Evolutionary conservation across 1,139 yeast genomes (phyloP), one percentile per base, ranked within the genome.

Genomic region (Entelexis sorbosivorans): DNA sequence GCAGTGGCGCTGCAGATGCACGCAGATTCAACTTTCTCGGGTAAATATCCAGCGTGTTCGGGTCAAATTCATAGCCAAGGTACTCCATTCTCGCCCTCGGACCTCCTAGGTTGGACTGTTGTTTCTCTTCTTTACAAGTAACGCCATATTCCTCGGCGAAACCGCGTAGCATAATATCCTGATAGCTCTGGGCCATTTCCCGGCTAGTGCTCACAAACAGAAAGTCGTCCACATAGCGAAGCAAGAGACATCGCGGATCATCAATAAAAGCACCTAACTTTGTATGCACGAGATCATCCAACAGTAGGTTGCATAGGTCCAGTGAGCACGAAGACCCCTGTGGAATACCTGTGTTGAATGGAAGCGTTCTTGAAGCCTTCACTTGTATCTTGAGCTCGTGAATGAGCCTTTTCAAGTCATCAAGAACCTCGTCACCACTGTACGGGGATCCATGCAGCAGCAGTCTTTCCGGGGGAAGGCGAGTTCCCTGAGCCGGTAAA

Each of bases 311-410:
- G 58, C 95, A 88, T 36, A 91, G 71, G 2, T 80, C 69, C 0
- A 86, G 75, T 58, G 95, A 93, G 16, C 89, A 66, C 1, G 82
- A 79, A 8, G 87, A 78, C 0, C 98, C 98, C 66, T 91, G 98
- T 50, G 84, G 91, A 0, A 91, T 74, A 0, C 98, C 98, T 11
- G 71, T 66, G 38, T 67, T 74, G 53, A 95, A 71, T 26, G 19
- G 28, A 66, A 64, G 56, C 67, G 78, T 3, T 68, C 66, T 2
- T 59, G 59, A 22, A 0, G 63, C 62, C 3, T 66, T 65, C 1
- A 71, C 63, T 34, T 60, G 62, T 0, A 80, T 61, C 0, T 70
- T 63, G 0, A 77, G 70, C 9, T 66, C 59, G 3, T 60, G 61
- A 28, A 79, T 57, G 53, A 79, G 81, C 9, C 63, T 6, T 8